Percentiles rank a stretch among this genome's conserved stretches.
Conservation (phyloP, 495 filamentous ascomycete genomes). For the Penicillium waksmanii region DNA sequence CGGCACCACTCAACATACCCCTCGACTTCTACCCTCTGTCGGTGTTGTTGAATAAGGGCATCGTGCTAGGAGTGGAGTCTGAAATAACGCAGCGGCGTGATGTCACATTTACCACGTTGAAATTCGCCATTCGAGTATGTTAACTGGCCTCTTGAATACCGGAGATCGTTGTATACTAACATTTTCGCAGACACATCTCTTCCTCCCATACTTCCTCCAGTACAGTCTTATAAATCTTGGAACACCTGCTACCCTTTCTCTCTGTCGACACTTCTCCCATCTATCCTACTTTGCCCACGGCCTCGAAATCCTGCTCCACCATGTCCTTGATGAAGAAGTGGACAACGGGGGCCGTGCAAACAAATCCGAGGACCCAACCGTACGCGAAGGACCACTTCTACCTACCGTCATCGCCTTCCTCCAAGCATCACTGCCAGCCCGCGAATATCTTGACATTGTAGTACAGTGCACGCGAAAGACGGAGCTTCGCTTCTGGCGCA, state of each 20-base stretch:
- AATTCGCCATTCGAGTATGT: slow-evolving; percentile 78
- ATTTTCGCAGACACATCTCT: slow-evolving; percentile 73
- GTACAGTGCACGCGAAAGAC: slow-evolving; percentile 98
- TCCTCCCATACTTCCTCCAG: slow-evolving; percentile 84
- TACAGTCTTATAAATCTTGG: slow-evolving; percentile 73
- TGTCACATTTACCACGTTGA: slow-evolving; percentile 82
- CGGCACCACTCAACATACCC: slow-evolving; percentile 47
- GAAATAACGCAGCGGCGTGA: slow-evolving; percentile 91
- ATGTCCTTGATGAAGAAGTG: slow-evolving; percentile 92
- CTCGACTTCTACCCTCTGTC: slow-evolving; percentile 98
- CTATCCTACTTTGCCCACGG: slow-evolving; percentile 91
- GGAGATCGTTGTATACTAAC: background rate
- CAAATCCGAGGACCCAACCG: slow-evolving; percentile 34
- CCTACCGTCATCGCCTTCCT: slow-evolving; percentile 88
- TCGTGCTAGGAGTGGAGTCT: slow-evolving; percentile 87
- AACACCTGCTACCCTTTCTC: slow-evolving; percentile 69
- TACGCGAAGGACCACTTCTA: slow-evolving; percentile 65
- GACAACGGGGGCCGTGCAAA: slow-evolving; percentile 71
- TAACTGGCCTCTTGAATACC: background rate
- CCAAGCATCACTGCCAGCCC: slow-evolving; percentile 75
- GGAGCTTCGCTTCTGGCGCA: slow-evolving; percentile 92
- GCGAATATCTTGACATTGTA: slow-evolving; percentile 83
- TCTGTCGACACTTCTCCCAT: slow-evolving; percentile 81
- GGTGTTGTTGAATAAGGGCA: slow-evolving; percentile 77
- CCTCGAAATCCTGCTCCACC: slow-evolving; percentile 88